Evolutionary conservation across 2,329 filamentous ascomycete genomes (phyloP), one percentile per base, ranked within the genome.

Genomic region (Trichophyton mentagrophytes): DNA sequence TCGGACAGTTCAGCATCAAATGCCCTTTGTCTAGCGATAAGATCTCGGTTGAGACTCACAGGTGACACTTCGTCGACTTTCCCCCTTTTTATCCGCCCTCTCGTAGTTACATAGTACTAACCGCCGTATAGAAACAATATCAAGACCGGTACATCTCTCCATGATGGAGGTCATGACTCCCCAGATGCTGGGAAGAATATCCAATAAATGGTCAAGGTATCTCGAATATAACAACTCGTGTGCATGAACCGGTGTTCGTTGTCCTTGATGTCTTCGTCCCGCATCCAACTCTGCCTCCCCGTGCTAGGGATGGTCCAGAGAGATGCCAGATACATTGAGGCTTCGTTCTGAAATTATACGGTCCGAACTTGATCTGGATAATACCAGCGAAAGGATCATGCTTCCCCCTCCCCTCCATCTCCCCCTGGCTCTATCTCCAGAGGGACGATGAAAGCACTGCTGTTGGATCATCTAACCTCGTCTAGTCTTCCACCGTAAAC

Each of bases 311-410:
- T 57, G 61, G 56, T 27, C 33, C 33, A 38, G 59, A 46, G 61
- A 44, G 42, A 51, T 56, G 56, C 60, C 40, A 62, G 63, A 60
- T 57, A 53, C 30, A 20, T 60, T 58, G 57, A 33, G 33, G 33
- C 58, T 59, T 74, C 71, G 73, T 74, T 75, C 75, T 77, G 75
- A 69, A 88, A 93, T 85, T 85, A 93, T 87, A 93, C 89, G 88
- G 89, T 86, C 80, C 80, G 78, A 90, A 92, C 88, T 92, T 92
- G 89, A 92, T 91, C 88, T 89, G 88, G 89, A 91, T 92, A 92
- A 93, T 93, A 89, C 89, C 88, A 90, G 90, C 90, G 90, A 90
- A 93, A 95, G 90, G 87, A 95, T 93, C 90, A 95, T 95, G 89
- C 89, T 82, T 82, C 82, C 78, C 78, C 76, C 77, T 73, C 69